phyloP scores from a whole-genome alignment of 306 rosid genomes.

The Ochetophila trinervis region DNA sequence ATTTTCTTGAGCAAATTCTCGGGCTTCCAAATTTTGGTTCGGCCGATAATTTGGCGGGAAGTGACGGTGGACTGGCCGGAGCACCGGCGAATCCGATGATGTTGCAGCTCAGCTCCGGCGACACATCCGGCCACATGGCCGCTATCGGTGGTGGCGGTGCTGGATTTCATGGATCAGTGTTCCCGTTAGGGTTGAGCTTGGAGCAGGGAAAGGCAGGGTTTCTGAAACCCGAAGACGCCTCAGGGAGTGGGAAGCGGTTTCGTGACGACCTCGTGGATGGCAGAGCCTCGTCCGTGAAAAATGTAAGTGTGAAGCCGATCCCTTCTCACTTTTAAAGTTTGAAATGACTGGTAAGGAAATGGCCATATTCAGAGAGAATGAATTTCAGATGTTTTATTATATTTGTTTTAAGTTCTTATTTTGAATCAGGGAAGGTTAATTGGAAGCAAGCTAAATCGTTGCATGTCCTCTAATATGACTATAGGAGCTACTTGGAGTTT shows the following conservation, averaged over 20 bases:
- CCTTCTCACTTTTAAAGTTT: neutral
- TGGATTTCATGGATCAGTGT: constrained; percentile 60
- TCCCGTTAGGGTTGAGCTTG: constrained; percentile 80
- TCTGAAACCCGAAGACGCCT: constrained; percentile 78
- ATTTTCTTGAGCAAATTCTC: constrained; percentile 89
- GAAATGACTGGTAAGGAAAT: neutral
- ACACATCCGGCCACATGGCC: constrained; percentile 45
- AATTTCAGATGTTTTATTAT: neutral
- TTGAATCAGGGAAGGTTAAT: neutral
- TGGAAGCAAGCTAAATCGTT: constrained; percentile 17
- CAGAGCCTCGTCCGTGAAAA: constrained; percentile 56
- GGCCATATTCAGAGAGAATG: neutral
- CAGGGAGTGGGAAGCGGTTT: constrained; percentile 79
- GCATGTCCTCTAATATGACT: constrained; percentile 10
- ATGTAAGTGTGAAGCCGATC: constrained; percentile 42
- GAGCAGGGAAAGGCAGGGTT: constrained; percentile 78
- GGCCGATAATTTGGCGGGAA: constrained; percentile 47
- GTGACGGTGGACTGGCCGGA: constrained; percentile 47
- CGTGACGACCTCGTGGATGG: constrained; percentile 63
- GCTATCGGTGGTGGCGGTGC: constrained; percentile 39
- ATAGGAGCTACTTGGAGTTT: constrained; percentile 3
- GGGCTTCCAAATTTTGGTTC: constrained; percentile 65
- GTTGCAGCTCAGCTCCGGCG: constrained; percentile 82
- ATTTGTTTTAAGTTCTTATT: neutral
- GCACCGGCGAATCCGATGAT: constrained; percentile 50